Evolutionary conservation across 2,329 filamentous ascomycete genomes (phyloP), one percentile per base, ranked within the genome.

Genomic region (Purpureocillium takamizusanense): DNA sequence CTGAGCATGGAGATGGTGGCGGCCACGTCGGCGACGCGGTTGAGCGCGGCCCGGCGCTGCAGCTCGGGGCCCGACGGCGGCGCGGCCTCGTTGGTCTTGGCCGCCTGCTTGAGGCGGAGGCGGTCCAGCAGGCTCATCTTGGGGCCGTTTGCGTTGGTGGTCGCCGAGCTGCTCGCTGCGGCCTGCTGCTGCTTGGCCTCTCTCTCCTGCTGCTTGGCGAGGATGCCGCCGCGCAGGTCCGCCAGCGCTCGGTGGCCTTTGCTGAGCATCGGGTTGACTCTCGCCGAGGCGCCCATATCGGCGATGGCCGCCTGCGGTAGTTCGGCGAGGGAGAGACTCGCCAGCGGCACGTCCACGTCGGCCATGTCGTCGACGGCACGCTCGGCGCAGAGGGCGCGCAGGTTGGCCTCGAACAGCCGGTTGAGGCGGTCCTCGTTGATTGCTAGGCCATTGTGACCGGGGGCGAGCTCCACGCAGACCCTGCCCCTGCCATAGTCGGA

Each of bases 91-190:
- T 61, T 66, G 8, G 66, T 58, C 48, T 72, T 72, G 55, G 74
- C 67, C 47, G 71, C 59, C 48, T 84, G 76, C 64, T 90, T 90
- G 39, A 73, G 69, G 45, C 83, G 80, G 46, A 94, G 75, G 35
- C 84, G 81, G 56, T 89, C 84, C 41, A 92, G 69, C 17, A 94
- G 74, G 38, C 76, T 77, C 65, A 83, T 78, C 62, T 79, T 69
- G 33, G 60, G 58, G 32, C 63, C 68, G 36, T 67, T 66, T 2
- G 63, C 44, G 42, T 69, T 71, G 29, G 62, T 46, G 39, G 59
- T 47, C 0, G 57, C 47, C 13, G 13, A 3, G 2, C 31, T 32
- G 14, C 32, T 51, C 50, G 38, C 50, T 51, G 42, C 50, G 35
- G 43, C 57, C 51, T 12, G 55, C 46, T 18, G 57, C 37, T 55